Percentiles rank a stretch among this genome's conserved stretches.
Evolutionary conservation across 495 filamentous ascomycete genomes (phyloP).

Genomic region (Podospora conica): DNA sequence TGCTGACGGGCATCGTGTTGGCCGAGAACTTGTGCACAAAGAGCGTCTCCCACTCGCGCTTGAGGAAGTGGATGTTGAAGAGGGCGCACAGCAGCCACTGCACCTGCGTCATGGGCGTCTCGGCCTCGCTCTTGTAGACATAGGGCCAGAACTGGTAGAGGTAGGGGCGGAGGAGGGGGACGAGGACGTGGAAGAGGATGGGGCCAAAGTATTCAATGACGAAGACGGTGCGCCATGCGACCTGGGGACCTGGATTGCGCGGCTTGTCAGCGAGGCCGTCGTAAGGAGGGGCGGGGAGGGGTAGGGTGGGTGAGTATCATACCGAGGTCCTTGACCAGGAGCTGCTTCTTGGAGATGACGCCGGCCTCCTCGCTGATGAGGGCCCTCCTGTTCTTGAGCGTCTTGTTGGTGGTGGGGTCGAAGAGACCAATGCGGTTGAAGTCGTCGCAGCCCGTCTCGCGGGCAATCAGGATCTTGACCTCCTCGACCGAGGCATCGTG

Average conservation of each 20-base stretch:
- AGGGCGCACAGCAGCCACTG: conserved; percentile 68
- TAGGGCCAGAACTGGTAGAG: conserved; percentile 60
- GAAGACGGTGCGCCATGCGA: conserved; percentile 91
- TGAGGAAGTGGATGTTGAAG: conserved; percentile 78
- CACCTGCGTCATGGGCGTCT: conserved; percentile 48
- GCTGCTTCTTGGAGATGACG: conserved; percentile 59
- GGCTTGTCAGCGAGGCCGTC: conserved; percentile 10
- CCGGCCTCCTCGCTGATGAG: conserved; percentile 55
- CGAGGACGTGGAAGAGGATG: conserved; percentile 72
- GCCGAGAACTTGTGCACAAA: conserved; percentile 94
- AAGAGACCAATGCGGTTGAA: conserved; percentile 62
- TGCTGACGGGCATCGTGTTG: conserved; percentile 81
- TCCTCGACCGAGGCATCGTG: conserved; percentile 56
- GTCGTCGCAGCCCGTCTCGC: conserved; percentile 40
- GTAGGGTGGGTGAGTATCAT: conserved; percentile 24
- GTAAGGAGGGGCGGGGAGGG: background rate
- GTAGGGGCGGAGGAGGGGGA: conserved; percentile 64
- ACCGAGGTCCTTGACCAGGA: conserved; percentile 94
- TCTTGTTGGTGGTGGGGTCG: conserved; percentile 62
- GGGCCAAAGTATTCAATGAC: conserved; percentile 92
- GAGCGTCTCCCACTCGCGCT: conserved; percentile 90
- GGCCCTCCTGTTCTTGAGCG: conserved; percentile 50
- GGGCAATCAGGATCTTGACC: conserved; percentile 44
- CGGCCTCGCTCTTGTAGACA: conserved; percentile 32
- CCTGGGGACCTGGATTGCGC: conserved; percentile 64